Percentiles rank a stretch among this genome's conserved stretches.
Conservation (phyloP, 2,329 filamentous ascomycete genomes). For the Cryphonectria naterciae region DNA sequence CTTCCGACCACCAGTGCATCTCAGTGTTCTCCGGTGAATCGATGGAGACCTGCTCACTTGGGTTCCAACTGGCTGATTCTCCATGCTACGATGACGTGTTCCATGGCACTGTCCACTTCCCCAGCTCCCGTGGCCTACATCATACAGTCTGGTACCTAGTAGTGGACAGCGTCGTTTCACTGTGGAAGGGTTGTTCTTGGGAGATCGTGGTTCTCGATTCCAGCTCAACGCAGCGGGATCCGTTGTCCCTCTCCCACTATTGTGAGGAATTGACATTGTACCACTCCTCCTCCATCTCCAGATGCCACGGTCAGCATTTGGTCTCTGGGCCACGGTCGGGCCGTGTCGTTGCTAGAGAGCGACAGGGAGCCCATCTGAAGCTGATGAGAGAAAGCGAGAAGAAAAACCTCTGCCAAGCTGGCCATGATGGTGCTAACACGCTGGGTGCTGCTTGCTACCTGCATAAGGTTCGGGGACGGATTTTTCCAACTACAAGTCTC, state of each 20-base stretch:
- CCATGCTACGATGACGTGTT: neutral
- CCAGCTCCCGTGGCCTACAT: neutral
- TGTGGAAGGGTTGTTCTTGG: no score
- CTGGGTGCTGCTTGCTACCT: neutral
- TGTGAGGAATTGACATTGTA: no score
- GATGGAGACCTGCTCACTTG: neutral
- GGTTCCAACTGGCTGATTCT: no score
- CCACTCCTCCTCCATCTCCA: no score
- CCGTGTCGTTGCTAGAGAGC: neutral
- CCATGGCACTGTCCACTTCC: neutral
- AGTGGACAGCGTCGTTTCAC: no score
- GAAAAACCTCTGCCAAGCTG: neutral
- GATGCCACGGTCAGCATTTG: neutral
- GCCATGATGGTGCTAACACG: no score
- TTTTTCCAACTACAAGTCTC: neutral
- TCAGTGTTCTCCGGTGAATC: neutral
- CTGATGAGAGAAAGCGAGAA: neutral
- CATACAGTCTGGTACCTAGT: neutral
- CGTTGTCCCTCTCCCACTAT: no score
- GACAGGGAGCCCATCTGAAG: neutral
- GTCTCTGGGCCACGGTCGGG: neutral
- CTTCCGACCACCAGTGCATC: neutral
- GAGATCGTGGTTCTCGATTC: no score
- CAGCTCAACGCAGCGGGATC: no score
- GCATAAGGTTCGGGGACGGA: neutral